phyloP scores from a whole-genome alignment of 495 filamentous ascomycete species.

The Penicillium lividum region DNA sequence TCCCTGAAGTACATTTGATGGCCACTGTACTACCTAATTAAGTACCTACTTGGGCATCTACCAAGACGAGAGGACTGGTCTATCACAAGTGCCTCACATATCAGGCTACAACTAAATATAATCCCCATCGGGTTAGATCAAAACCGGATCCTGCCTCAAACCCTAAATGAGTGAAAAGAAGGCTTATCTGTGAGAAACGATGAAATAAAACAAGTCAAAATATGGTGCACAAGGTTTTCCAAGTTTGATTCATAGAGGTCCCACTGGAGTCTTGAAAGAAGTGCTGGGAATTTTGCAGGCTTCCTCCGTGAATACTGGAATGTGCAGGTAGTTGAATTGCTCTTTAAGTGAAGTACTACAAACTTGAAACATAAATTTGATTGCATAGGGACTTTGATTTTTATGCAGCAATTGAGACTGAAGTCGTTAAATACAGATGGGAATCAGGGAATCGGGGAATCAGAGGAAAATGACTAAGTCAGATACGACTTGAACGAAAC shows the following conservation, averaged over 20 bases:
- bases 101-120: background rate
- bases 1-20: background rate
- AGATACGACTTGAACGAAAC: constrained; percentile 5
- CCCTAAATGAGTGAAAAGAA: background rate
- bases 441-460: background rate
- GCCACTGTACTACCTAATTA: background rate
- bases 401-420: background rate
- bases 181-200: too few relatives aligned
- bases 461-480: background rate
- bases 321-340: too few relatives aligned
- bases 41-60: too few relatives aligned
- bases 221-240: too few relatives aligned
- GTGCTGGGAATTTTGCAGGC: too few relatives aligned
- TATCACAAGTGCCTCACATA: background rate
- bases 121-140: background rate
- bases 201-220: too few relatives aligned
- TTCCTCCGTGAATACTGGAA: too few relatives aligned
- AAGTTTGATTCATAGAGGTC: too few relatives aligned
- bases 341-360: too few relatives aligned
- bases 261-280: too few relatives aligned
- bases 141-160: background rate
- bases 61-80: too few relatives aligned
- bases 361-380: too few relatives aligned
- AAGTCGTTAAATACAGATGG: background rate
- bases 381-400: background rate